These are phyloP conservation scores for Acanthamoeba healyi DNA, from an alignment of 208 protist genomes.

Conservation along the genomic window DNA sequence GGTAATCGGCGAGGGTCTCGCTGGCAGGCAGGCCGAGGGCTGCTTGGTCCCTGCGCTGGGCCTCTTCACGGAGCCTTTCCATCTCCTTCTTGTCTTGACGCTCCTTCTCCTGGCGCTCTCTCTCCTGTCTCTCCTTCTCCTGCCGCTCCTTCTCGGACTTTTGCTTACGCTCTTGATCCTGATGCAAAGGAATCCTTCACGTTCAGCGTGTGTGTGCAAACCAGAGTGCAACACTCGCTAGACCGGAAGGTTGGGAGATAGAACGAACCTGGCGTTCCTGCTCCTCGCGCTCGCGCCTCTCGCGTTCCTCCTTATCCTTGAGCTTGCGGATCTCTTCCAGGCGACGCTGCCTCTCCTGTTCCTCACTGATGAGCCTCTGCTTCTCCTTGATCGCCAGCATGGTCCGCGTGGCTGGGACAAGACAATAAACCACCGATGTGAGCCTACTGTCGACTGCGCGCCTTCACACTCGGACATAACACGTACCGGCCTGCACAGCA, in stretches of 20 bases:
- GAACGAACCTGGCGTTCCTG: neutral
- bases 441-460: too few relatives aligned
- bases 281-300: conserved; percentile 63
- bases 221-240: too few relatives aligned
- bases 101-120: conserved; percentile 31
- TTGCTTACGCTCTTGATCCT: neutral
- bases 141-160: neutral
- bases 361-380: neutral
- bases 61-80: conserved; percentile 58
- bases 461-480: too few relatives aligned
- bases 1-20: conserved; percentile 57
- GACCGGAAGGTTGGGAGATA: neutral
- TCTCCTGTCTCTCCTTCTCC: neutral
- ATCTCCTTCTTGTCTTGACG: conserved; percentile 49
- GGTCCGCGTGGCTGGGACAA: neutral
- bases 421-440: too few relatives aligned
- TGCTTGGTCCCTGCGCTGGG: conserved; percentile 45
- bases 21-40: conserved; percentile 55
- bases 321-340: conserved; percentile 55
- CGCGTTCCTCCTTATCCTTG: conserved; percentile 70
- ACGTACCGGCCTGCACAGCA: conserved; percentile 41
- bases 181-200: neutral
- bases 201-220: too few relatives aligned
- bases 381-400: conserved; percentile 74
- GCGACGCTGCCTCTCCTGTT: conserved; percentile 63